phyloP scores from a whole-genome alignment of 2,329 filamentous ascomycete species.

The Beauveria rudraprayagi region DNA sequence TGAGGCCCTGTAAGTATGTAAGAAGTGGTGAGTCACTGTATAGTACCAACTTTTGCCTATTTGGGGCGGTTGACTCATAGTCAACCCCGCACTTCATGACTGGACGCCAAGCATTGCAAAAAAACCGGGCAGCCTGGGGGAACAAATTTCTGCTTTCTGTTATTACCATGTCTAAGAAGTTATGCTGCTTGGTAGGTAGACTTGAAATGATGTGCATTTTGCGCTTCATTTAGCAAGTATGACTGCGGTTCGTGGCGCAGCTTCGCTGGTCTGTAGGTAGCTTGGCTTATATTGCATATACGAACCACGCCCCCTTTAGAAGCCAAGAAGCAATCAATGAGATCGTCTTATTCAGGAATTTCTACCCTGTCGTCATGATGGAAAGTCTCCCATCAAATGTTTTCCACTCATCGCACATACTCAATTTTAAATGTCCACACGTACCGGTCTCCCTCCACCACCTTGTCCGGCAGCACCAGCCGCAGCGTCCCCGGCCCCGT shows the following conservation, averaged over 20 bases:
- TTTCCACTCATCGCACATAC: slow-evolving; percentile 9
- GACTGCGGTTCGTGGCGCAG: not conserved
- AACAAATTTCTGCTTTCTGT: not conserved
- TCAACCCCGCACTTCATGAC: slow-evolving; percentile 5
- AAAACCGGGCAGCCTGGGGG: not conserved
- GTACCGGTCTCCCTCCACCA: slow-evolving; percentile 28
- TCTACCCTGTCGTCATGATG: not conserved
- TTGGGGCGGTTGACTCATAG: slow-evolving; percentile 8
- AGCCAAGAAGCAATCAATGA: no score
- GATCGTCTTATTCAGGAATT: no score
- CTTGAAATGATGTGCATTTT: not conserved
- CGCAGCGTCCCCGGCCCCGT: slow-evolving; percentile 18
- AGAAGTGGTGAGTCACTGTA: not conserved
- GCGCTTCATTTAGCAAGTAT: not conserved
- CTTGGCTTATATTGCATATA: not conserved
- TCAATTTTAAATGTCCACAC: slow-evolving; percentile 28
- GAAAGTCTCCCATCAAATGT: not conserved
- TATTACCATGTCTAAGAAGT: no score
- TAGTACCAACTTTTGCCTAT: not conserved
- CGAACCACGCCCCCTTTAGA: no score
- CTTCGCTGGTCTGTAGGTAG: not conserved
- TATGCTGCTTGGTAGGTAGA: no score
- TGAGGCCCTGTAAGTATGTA: not conserved
- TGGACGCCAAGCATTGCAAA: not conserved
- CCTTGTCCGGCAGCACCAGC: slow-evolving; percentile 24